Percentiles rank a stretch among this genome's conserved stretches.
Conservation (phyloP, 441 rosid genomes). For the Adansonia grandidieri region DNA sequence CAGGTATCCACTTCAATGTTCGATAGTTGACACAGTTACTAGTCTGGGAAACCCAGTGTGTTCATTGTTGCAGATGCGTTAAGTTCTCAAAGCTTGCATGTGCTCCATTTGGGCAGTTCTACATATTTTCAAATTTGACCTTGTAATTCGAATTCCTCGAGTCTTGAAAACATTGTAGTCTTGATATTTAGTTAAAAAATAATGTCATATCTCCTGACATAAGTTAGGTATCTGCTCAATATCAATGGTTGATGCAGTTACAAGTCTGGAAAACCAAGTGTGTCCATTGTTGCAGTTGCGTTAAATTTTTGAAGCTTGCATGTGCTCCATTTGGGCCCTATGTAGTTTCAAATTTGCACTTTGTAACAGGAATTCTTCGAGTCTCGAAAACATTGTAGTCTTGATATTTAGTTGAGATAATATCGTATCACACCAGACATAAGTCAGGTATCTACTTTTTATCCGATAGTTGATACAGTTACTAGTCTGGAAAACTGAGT, state of each 20-base stretch:
- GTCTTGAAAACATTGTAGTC: not conserved
- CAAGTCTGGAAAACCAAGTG: not conserved
- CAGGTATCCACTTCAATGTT: slow-evolving; percentile 55
- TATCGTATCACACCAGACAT: slow-evolving; percentile 46
- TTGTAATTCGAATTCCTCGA: too few relatives aligned
- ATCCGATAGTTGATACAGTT: slow-evolving; percentile 63
- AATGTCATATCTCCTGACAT: not conserved
- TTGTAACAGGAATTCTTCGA: not conserved
- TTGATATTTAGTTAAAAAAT: slow-evolving; percentile 4
- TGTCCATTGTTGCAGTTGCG: slow-evolving; percentile 2
- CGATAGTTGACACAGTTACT: slow-evolving; percentile 71
- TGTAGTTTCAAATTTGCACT: slow-evolving; percentile 17
- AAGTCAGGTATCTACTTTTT: slow-evolving; percentile 67
- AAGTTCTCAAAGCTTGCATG: not conserved
- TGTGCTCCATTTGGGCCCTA: slow-evolving; percentile 86
- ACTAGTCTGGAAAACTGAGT: slow-evolving; percentile 69
- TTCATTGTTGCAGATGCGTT: slow-evolving; percentile 67
- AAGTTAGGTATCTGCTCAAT: not conserved
- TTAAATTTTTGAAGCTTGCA: slow-evolving; percentile 40
- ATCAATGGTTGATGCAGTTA: not conserved
- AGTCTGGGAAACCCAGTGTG: slow-evolving; percentile 66
- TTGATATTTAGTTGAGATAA: slow-evolving; percentile 3
- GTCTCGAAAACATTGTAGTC: not conserved
- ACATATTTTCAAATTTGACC: not conserved
- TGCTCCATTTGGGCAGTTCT: not conserved